A percentile compares a stretch with the other conserved stretches of the same genome.
These are phyloP conservation scores for Suillus occidentalis DNA, from an alignment of 768 basidiomycete genomes.

Conservation along the genomic window DNA sequence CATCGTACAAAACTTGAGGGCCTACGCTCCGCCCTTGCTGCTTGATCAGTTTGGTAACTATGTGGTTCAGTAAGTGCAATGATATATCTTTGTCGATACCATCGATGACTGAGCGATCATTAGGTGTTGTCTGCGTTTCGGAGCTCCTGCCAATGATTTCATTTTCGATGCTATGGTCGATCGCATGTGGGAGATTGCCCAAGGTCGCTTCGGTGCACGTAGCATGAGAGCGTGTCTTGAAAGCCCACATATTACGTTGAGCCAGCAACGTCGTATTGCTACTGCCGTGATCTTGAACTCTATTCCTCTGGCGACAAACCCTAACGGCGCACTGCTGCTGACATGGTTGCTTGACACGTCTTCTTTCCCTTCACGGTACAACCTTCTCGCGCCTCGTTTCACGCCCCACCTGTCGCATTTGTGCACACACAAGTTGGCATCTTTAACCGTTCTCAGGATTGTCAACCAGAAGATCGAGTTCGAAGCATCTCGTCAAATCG, in stretches of 20 bases:
- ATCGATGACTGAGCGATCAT: constrained; percentile 11
- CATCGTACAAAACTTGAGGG: constrained; percentile 82
- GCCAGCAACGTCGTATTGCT: constrained; percentile 93
- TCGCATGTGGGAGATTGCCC: constrained; percentile 97
- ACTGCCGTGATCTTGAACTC: constrained; percentile 95
- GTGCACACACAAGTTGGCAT: constrained; percentile 97
- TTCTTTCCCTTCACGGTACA: constrained; percentile 93
- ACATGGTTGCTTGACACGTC: constrained; percentile 98
- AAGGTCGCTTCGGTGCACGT: constrained; percentile 96
- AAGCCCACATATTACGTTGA: constrained; percentile 80
- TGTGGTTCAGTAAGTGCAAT: constrained; percentile 68
- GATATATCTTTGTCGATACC: neutral
- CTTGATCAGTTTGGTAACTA: constrained; percentile 94
- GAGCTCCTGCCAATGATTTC: constrained; percentile 87
- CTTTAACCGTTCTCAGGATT: constrained; percentile 90
- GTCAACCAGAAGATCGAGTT: constrained; percentile 96
- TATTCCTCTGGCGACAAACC: constrained; percentile 95
- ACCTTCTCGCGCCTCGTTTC: constrained; percentile 91
- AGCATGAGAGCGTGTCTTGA: constrained; percentile 98
- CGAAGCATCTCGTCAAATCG: constrained; percentile 81
- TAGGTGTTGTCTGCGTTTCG: constrained; percentile 90
- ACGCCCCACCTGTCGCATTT: constrained; percentile 95
- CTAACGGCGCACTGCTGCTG: constrained; percentile 92
- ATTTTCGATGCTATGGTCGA: constrained; percentile 98
- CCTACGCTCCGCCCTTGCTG: constrained; percentile 91